Conservation (phyloP, 768 basidiomycete genomes). For the Melanogaster broomeanus region DNA sequence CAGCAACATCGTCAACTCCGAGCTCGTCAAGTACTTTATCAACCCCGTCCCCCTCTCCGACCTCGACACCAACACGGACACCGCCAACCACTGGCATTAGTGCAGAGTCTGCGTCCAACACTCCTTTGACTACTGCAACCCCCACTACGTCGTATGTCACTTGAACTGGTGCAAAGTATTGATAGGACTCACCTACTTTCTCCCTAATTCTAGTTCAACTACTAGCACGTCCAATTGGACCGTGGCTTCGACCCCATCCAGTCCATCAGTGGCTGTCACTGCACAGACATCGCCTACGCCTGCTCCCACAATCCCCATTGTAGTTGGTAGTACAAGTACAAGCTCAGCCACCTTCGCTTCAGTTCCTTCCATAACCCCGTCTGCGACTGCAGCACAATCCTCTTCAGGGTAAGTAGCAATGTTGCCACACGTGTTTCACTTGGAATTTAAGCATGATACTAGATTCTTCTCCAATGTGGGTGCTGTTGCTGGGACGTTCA, state of each 20-base stretch:
- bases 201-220: conserved; percentile 1
- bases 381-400: conserved; percentile 12
- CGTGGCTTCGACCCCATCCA: conserved; percentile 1
- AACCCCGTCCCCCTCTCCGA: neutral
- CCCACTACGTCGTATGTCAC: conserved; percentile 9
- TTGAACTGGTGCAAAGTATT: too few relatives aligned
- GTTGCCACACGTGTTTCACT: neutral
- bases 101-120: neutral
- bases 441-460: neutral
- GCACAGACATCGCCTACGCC: conserved; percentile 2
- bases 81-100: neutral
- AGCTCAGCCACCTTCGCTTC: neutral
- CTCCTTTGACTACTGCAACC: neutral
- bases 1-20: neutral
- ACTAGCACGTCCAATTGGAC: neutral
- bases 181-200: too few relatives aligned
- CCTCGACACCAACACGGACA: neutral
- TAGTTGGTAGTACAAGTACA: neutral
- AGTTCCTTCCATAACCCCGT: conserved; percentile 4
- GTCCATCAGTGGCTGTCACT: neutral
- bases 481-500: conserved; percentile 49
- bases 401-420: conserved; percentile 22
- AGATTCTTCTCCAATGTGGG: conserved; percentile 51
- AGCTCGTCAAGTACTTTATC: neutral
- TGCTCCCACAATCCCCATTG: neutral